phyloP scores from a whole-genome alignment of 73 alveolate species.

The Durusdinium trenchii region DNA sequence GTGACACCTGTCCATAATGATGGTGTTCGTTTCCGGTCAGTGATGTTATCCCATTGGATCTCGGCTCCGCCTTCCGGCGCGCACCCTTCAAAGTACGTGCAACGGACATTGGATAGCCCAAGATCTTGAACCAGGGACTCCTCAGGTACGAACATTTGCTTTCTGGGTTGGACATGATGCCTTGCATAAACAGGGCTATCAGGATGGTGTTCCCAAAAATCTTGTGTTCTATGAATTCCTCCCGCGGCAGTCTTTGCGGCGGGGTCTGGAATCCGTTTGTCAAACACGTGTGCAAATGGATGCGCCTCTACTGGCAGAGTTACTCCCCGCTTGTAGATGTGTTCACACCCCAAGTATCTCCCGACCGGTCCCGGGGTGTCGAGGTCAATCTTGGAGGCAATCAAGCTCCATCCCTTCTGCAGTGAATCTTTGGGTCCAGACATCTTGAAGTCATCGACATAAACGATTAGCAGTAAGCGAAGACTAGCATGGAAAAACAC shows the following conservation, averaged over 20 bases:
- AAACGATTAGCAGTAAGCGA: not conserved
- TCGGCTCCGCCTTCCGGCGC: not conserved
- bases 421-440: not conserved
- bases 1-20: not conserved
- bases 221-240: not conserved
- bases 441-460: constrained; percentile 58
- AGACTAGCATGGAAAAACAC: not conserved
- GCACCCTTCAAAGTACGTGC: not conserved
- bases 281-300: constrained; percentile 40
- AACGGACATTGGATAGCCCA: not conserved
- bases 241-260: constrained; percentile 31
- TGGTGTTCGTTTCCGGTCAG: not conserved
- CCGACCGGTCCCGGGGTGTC: not conserved
- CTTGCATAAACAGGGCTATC: not conserved
- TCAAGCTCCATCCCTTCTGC: not conserved
- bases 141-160: not conserved
- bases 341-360: constrained; percentile 27
- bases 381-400: not conserved
- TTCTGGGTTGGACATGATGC: not conserved
- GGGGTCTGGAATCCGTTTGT: constrained; percentile 42
- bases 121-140: not conserved
- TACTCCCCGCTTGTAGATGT: not conserved
- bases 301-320: not conserved
- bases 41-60: not conserved
- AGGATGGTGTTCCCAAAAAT: not conserved